Evolutionary conservation across 2,329 filamentous ascomycete species (phyloP).

Genomic region (Xenosphaeropsis pyriputrescens): DNA sequence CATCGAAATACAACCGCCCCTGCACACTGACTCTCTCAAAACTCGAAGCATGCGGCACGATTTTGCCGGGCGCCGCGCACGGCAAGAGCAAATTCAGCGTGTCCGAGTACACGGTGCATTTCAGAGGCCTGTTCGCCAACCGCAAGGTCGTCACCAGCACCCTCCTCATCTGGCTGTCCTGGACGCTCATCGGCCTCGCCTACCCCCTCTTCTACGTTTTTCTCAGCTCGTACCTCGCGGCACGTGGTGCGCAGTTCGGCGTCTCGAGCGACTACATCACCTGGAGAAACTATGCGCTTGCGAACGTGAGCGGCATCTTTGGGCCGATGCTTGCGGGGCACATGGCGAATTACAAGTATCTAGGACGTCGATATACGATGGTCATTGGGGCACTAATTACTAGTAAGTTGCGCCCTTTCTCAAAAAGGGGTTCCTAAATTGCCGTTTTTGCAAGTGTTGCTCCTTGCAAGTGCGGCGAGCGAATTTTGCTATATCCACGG

Average conservation of each 20-base stretch:
- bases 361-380: slow-evolving; percentile 52
- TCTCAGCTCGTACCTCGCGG: slow-evolving; percentile 45
- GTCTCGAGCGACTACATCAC: slow-evolving; percentile 36
- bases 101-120: slow-evolving; percentile 27
- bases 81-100: slow-evolving; percentile 15
- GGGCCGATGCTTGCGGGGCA: slow-evolving; percentile 55
- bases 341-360: slow-evolving; percentile 41
- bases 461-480: no score
- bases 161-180: slow-evolving; percentile 50
- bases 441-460: no score
- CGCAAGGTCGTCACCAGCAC: slow-evolving; percentile 45
- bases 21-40: slow-evolving; percentile 31
- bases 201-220: slow-evolving; percentile 69
- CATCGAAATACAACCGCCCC: slow-evolving; percentile 31
- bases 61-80: slow-evolving; percentile 4
- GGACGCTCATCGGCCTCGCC: slow-evolving; percentile 55
- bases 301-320: slow-evolving; percentile 51
- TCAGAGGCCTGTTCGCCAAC: slow-evolving; percentile 50
- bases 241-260: slow-evolving; percentile 41
- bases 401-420: slow-evolving; percentile 11
- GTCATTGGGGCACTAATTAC: slow-evolving; percentile 50
- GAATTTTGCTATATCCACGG: neutral
- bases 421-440: no score
- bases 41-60: slow-evolving; percentile 26
- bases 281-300: slow-evolving; percentile 62